These are phyloP conservation scores for Lecanicillium sp. DNA, from an alignment of 2,329 filamentous ascomycete species.

Conservation along the genomic window DNA sequence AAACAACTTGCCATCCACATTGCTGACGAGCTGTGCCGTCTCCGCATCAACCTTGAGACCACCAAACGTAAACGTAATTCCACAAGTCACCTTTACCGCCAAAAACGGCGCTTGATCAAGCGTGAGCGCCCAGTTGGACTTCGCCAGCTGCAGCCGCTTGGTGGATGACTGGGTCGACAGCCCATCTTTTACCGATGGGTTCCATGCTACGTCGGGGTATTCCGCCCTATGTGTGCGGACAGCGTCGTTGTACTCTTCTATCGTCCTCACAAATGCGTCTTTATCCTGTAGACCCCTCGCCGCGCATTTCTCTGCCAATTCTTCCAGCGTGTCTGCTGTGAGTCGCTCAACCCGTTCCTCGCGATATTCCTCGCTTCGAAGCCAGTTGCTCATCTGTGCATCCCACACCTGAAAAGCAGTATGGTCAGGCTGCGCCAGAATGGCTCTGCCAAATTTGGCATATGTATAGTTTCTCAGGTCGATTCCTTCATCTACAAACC, in stretches of 20 bases:
- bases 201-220: slow-evolving; percentile 37
- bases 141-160: slow-evolving; percentile 37
- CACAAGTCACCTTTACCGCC: slow-evolving; percentile 55
- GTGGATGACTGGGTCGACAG: slow-evolving; percentile 48
- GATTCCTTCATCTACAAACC: slow-evolving; percentile 59
- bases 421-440: slow-evolving; percentile 48
- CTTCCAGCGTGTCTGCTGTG: slow-evolving; percentile 39
- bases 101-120: slow-evolving; percentile 49
- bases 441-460: slow-evolving; percentile 54
- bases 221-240: slow-evolving; percentile 37
- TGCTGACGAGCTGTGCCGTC: slow-evolving; percentile 43
- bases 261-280: slow-evolving; percentile 39
- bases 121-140: slow-evolving; percentile 59
- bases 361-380: slow-evolving; percentile 54
- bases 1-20: slow-evolving; percentile 34
- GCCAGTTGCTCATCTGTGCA: slow-evolving; percentile 37
- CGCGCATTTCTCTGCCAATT: slow-evolving; percentile 43
- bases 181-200: slow-evolving; percentile 53
- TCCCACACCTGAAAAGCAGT: slow-evolving; percentile 61
- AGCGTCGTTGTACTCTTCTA: slow-evolving; percentile 50
- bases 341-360: slow-evolving; percentile 48
- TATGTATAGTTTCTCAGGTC: slow-evolving; percentile 62
- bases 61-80: slow-evolving; percentile 62
- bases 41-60: slow-evolving; percentile 48
- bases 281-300: slow-evolving; percentile 36